Percentiles rank a stretch among this genome's conserved stretches.
These are phyloP conservation scores for Cladosporium sp. DNA, from an alignment of 2,329 filamentous ascomycete species.

Conservation along the genomic window DNA sequence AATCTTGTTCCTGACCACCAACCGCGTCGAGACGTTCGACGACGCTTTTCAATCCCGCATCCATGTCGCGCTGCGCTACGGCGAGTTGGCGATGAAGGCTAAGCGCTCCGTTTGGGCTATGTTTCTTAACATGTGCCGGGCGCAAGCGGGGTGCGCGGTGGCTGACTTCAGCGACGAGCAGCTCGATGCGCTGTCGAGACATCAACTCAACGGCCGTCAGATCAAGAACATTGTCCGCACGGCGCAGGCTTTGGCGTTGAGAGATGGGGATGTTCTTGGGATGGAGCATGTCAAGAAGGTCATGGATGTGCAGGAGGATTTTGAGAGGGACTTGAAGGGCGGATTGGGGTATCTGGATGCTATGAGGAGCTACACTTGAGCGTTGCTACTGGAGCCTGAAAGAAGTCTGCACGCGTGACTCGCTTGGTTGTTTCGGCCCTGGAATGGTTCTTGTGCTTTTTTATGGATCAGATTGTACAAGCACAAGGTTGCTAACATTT, in stretches of 20 bases:
- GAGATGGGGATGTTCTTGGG: constrained; percentile 62
- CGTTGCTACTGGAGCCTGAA: background rate
- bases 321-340: constrained; percentile 76
- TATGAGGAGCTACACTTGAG: constrained; percentile 67
- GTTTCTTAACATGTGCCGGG: constrained; percentile 68
- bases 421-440: too few relatives aligned
- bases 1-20: constrained; percentile 84
- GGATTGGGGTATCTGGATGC: constrained; percentile 74
- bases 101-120: constrained; percentile 76
- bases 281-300: constrained; percentile 78
- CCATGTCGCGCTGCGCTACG: constrained; percentile 77
- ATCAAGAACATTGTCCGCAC: constrained; percentile 87
- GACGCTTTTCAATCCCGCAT: constrained; percentile 86
- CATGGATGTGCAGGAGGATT: constrained; percentile 75
- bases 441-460: too few relatives aligned
- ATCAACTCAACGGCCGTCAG: constrained; percentile 64
- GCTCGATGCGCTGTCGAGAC: constrained; percentile 58
- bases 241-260: constrained; percentile 73
- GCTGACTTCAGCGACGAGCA: constrained; percentile 62
- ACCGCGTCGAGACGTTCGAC: constrained; percentile 81
- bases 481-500: too few relatives aligned
- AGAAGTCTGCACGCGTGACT: background rate
- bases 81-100: constrained; percentile 64
- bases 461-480: too few relatives aligned
- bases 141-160: constrained; percentile 55